Base-by-base conservation (phyloP, 768 basidiomycete species). In the Lyophyllum decastes region DNA sequence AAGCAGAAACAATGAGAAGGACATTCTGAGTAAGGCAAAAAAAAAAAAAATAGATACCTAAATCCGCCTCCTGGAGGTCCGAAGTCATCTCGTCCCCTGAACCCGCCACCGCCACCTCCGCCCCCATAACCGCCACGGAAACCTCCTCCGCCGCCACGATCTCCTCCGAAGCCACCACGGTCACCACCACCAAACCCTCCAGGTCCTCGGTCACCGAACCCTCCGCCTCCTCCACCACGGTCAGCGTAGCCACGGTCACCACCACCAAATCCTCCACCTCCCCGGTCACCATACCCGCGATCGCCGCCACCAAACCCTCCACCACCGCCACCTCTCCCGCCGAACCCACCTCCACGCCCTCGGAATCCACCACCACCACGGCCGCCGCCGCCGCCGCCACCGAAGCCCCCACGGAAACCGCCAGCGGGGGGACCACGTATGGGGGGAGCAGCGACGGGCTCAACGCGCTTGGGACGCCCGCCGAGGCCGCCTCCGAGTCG, bases 401-500 rank as follows among this genome's bases (percentile, higher is more conserved):
- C 70, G 34, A 33, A 33, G 30, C 30, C 30, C 5, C 76, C 80
- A 8, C 78, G 76, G 52, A 67, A 67, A 4, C 73, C 73, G 0
- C 75, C 73, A 49, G 73, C 30, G 5, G 30, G 35, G 16, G 14
- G 14, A 12, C 8, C 69, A 17, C 75, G 68, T 25, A 72, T 54
- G 3, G 79, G 68, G 34, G 75, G 68, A 12, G 72, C 64, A 5
- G 70, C 63, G 9, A 70, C 61, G 10, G 74, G 72, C 55, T 83
- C 84, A 0, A 84, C 85, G 4, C 86, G 87, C 71, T 98, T 98
- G 19, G 95, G 94, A 58, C 96, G 83, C 25, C 97, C 97, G n/a
- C 97, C 97, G n/a, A 98, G 82, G 5, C 97, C 97, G n/a, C 97
- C 97, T 19, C 96, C 97, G 0, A 98, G 78, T 52, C 95, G 87